Conservation (phyloP, 352 stramenopile genomes). For the Globisporangium paddicum region DNA sequence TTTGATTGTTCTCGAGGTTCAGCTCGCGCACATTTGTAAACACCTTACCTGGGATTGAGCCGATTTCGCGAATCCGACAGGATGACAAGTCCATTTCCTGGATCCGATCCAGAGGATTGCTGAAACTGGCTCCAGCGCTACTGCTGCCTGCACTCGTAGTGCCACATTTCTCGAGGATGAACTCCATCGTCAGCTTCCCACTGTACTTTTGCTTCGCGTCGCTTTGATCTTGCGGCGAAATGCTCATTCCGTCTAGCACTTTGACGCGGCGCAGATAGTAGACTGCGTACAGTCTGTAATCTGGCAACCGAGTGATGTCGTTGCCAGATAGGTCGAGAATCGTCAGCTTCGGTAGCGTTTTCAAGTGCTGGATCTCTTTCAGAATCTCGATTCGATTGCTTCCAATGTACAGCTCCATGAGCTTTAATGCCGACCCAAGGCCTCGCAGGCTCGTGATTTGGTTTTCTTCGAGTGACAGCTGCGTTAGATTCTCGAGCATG, state of each 20-base stretch:
- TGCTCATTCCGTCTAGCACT: slow-evolving; percentile 72
- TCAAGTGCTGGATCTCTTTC: slow-evolving; percentile 78
- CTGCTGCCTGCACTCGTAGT: slow-evolving; percentile 2
- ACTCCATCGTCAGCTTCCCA: slow-evolving; percentile 81
- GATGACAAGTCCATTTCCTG: slow-evolving; percentile 70
- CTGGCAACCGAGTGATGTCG: slow-evolving; percentile 41
- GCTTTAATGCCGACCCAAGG: slow-evolving; percentile 46
- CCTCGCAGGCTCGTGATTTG: slow-evolving; percentile 67
- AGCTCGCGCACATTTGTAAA: slow-evolving; percentile 68
- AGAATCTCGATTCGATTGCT: slow-evolving; percentile 80
- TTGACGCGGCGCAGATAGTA: slow-evolving; percentile 82
- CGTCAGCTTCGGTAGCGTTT: slow-evolving; percentile 76
- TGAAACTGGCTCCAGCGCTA: neutral
- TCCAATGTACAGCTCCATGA: slow-evolving; percentile 88
- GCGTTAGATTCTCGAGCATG: slow-evolving; percentile 50
- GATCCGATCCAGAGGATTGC: slow-evolving; percentile 47
- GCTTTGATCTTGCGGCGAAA: slow-evolving; percentile 70
- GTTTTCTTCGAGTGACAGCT: slow-evolving; percentile 86
- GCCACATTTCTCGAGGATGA: slow-evolving; percentile 77
- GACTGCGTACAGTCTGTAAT: slow-evolving; percentile 80
- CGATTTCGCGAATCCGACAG: slow-evolving; percentile 68
- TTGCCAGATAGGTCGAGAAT: slow-evolving; percentile 87
- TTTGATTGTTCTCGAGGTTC: slow-evolving; percentile 85
- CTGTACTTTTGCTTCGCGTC: slow-evolving; percentile 87
- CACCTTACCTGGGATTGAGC: slow-evolving; percentile 40